Evolutionary conservation across 352 stramenopile species (phyloP).

Genomic region (Peronospora farinosa): DNA sequence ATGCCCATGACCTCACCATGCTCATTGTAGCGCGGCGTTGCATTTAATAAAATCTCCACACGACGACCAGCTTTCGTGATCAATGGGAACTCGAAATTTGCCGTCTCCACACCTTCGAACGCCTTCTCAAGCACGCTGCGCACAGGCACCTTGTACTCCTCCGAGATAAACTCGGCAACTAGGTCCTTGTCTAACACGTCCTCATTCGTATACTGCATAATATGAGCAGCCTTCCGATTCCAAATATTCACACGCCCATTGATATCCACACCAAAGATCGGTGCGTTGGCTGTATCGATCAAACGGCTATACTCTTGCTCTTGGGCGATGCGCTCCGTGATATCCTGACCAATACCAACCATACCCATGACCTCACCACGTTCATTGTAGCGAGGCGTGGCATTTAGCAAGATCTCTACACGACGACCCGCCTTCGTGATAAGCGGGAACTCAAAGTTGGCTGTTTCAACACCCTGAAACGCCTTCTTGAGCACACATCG

Average conservation of each 20-base stretch:
- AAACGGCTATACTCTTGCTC: constrained; percentile 10
- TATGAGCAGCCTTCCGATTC: constrained; percentile 48
- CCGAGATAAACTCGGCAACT: constrained; percentile 46
- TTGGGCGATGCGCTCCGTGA: too few relatives aligned
- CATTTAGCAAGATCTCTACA: constrained; percentile 69
- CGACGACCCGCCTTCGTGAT: constrained; percentile 21
- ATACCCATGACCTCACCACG: constrained; percentile 31
- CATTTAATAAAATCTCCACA: too few relatives aligned
- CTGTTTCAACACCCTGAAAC: constrained; percentile 39
- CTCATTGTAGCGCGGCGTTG: too few relatives aligned
- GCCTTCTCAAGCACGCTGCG: constrained; percentile 32
- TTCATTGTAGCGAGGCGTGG: constrained; percentile 56
- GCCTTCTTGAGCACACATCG: constrained; percentile 31
- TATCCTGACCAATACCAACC: too few relatives aligned
- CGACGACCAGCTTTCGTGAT: too few relatives aligned
- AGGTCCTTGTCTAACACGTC: constrained; percentile 30
- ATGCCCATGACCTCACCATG: too few relatives aligned
- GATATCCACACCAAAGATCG: constrained; percentile 67
- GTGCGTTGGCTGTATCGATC: constrained; percentile 64
- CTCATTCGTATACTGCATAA: constrained; percentile 45
- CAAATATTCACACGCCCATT: constrained; percentile 40
- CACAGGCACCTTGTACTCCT: constrained; percentile 41
- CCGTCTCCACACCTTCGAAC: constrained; percentile 38
- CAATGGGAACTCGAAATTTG: constrained; percentile 5
- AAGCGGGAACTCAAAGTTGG: constrained; percentile 9